Evolutionary conservation across 2,329 filamentous ascomycete species (phyloP).

Genomic region (Monosporascus sp.): DNA sequence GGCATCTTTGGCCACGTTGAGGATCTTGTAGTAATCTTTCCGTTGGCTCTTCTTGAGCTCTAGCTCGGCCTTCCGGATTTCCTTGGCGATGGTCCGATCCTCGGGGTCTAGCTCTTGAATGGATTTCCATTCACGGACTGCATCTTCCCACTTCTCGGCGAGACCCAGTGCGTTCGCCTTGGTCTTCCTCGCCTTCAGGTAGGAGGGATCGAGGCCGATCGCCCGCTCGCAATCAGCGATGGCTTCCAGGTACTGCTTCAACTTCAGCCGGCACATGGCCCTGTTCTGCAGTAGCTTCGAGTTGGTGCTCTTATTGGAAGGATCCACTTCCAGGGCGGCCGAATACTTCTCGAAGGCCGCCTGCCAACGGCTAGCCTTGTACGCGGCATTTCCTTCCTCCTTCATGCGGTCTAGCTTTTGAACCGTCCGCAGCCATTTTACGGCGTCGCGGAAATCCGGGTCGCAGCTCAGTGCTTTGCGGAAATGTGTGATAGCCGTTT

Average conservation of each 20-base stretch:
- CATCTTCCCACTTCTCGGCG: conserved; percentile 87
- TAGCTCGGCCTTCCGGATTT: conserved; percentile 84
- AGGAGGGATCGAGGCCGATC: conserved; percentile 73
- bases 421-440: conserved; percentile 83
- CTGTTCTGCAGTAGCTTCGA: conserved; percentile 93
- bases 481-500: conserved; percentile 90
- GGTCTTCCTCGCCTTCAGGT: conserved; percentile 88
- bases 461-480: conserved; percentile 84
- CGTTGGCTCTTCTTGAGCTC: conserved; percentile 96
- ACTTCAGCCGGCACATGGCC: conserved; percentile 74
- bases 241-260: conserved; percentile 78
- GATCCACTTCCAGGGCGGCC: conserved; percentile 77
- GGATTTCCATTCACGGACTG: conserved; percentile 81
- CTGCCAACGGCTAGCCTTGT: conserved; percentile 78
- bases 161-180: conserved; percentile 85
- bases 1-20: conserved; percentile 81
- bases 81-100: conserved; percentile 74
- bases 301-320: conserved; percentile 84
- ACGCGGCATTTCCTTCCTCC: conserved; percentile 84
- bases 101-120: conserved; percentile 78
- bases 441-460: conserved; percentile 82
- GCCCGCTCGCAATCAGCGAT: conserved; percentile 84
- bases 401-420: conserved; percentile 92
- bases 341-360: conserved; percentile 81
- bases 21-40: conserved; percentile 99